Percentiles rank a stretch among this genome's conserved stretches.
These are phyloP conservation scores for Backusella tarrabulga DNA, from an alignment of 192 early-diverging fungal genomes.

Conservation along the genomic window DNA sequence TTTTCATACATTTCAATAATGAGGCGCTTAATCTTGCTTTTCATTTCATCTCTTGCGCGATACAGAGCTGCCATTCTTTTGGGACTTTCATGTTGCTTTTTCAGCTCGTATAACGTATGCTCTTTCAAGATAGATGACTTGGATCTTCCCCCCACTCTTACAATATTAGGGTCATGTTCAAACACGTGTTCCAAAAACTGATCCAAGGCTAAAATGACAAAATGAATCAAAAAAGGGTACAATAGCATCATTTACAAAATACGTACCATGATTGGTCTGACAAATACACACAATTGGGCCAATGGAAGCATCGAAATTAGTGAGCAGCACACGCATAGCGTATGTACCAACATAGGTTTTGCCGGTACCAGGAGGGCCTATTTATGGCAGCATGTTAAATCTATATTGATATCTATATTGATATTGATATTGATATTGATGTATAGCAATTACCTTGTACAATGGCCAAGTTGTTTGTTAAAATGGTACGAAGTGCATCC, in stretches of 20 bases:
- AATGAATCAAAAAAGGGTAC: neutral
- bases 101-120: slow-evolving; percentile 39
- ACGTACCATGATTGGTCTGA: slow-evolving; percentile 56
- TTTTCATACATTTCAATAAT: slow-evolving; percentile 42
- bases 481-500: slow-evolving; percentile 45
- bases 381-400: no score
- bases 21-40: slow-evolving; percentile 25
- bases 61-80: slow-evolving; percentile 22
- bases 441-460: slow-evolving; percentile 38
- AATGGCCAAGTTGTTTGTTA: slow-evolving; percentile 44
- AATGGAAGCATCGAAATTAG: slow-evolving; percentile 31
- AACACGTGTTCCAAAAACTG: slow-evolving; percentile 42
- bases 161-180: slow-evolving; percentile 41
- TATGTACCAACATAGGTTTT: slow-evolving; percentile 56
- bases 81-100: slow-evolving; percentile 27
- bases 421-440: no score
- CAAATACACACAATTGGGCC: slow-evolving; percentile 52
- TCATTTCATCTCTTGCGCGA: slow-evolving; percentile 31
- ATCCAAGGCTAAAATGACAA: slow-evolving; percentile 27
- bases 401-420: no score
- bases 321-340: slow-evolving; percentile 43
- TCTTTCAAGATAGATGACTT: slow-evolving; percentile 36
- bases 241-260: neutral
- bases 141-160: slow-evolving; percentile 52
- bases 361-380: slow-evolving; percentile 59